A percentile compares a stretch with the other conserved stretches of the same genome.
Evolutionary conservation across 2,329 filamentous ascomycete species (phyloP).

Genomic region (Botryosphaeria dothidea): DNA sequence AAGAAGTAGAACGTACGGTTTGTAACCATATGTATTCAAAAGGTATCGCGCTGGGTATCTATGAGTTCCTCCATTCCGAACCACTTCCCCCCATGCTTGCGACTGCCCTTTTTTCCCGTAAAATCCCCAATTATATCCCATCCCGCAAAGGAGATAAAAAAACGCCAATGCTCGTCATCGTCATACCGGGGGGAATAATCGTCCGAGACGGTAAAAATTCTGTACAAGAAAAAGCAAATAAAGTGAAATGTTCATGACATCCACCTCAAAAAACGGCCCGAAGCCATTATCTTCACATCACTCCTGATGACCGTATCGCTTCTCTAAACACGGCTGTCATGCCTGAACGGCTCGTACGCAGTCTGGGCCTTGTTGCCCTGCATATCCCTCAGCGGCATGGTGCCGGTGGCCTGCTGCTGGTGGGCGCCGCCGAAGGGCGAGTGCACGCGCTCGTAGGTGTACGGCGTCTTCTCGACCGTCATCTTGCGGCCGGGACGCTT

Average conservation of each 20-base stretch:
- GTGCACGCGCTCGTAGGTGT: slow-evolving; percentile 60
- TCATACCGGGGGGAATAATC: not conserved
- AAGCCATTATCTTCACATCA: not conserved
- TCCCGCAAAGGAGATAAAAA: not conserved
- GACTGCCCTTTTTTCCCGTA: not conserved
- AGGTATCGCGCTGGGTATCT: not conserved
- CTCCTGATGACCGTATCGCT: not conserved
- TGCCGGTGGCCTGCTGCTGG: not conserved
- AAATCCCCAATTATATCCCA: not conserved
- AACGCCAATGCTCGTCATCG: slow-evolving; percentile 11
- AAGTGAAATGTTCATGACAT: not conserved
- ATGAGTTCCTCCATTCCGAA: not conserved
- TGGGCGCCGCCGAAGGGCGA: slow-evolving; percentile 40
- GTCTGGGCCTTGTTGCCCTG: slow-evolving; percentile 20
- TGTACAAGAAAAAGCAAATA: slow-evolving; percentile 5
- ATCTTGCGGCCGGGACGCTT: slow-evolving; percentile 34
- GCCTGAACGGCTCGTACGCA: slow-evolving; percentile 19
- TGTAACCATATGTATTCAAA: not conserved
- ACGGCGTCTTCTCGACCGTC: slow-evolving; percentile 60
- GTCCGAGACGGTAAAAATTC: not conserved
- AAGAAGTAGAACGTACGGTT: not conserved
- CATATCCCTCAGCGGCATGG: slow-evolving; percentile 12
- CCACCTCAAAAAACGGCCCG: not conserved
- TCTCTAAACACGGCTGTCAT: slow-evolving; percentile 11
- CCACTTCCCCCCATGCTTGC: not conserved